Evolutionary conservation across 805 yeast species (phyloP), one percentile per base, ranked within the genome.

Genomic region (Zygotorulaspora danielsina): DNA sequence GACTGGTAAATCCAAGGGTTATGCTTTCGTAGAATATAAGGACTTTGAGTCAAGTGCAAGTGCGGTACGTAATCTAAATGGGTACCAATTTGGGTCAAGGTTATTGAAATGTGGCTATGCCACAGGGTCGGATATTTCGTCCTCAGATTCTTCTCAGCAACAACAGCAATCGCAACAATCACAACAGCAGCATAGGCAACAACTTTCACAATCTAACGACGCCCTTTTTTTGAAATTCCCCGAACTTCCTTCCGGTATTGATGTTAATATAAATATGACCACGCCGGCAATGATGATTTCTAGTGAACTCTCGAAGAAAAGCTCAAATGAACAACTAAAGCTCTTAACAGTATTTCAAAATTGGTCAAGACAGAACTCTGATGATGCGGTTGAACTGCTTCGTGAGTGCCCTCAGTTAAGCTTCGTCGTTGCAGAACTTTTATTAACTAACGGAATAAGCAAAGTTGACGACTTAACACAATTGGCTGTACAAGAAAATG

Each of bases 1-100:
- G 39, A 88, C 96, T 0, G 97, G 97, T 2, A 81, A 79, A 55
- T 85, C 96, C 6, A 87, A 83, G 61, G 97, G 97, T 2, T 85
- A 79, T 55, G 95, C 95, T 4, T 85, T 84, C 53, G 81, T 90
- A 12, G 89, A 84, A 52, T 90, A 84, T 59, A 75, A 72, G 34
- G 94, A 90, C 59, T 67, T 75, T 9, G 95, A 85, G 51, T 84
- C 96, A 0, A 96, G 96, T 4, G 78, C 85, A 2, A 79, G 90
- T 13, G 97, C 97, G 0, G 95, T 88, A 19, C 69, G 97, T 46
- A 90, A 90, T 64, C 66, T 90, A 47, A 84, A 85, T 61, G 83
- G 85, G 48, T 82, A 81, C 63, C 72, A 75, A 29, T 76, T 86
- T 40, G 95, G 95, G 1, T 74, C 73, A 32, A 66, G 96, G 47